Conservation (phyloP, 768 basidiomycete genomes). For the Lentinula sp. region DNA sequence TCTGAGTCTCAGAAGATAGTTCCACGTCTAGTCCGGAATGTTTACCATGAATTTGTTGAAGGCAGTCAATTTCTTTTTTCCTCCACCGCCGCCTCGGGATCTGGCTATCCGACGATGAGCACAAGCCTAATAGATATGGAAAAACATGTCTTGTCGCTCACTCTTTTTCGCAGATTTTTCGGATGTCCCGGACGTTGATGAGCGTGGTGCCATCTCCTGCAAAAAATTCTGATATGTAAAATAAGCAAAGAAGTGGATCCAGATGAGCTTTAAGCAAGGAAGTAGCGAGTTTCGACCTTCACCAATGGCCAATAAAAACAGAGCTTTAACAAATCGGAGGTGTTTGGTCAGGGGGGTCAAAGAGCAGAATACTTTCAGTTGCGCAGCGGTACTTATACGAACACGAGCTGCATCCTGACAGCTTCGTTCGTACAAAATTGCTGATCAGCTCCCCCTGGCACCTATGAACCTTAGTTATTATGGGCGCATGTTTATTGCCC, state of each 20-base stretch:
- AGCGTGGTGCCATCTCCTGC: slow-evolving; percentile 36
- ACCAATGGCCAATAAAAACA: not conserved
- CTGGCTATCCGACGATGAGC: slow-evolving; percentile 31
- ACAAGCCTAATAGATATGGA: slow-evolving; percentile 9
- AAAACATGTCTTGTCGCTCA: slow-evolving; percentile 24
- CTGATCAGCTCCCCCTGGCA: slow-evolving; percentile 9
- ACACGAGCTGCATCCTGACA: slow-evolving; percentile 36
- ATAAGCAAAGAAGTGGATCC: not conserved
- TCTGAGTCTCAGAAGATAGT: not conserved
- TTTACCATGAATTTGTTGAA: slow-evolving; percentile 73
- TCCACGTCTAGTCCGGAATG: not conserved
- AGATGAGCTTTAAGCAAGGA: not conserved
- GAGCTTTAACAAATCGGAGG: not conserved
- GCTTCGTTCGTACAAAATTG: slow-evolving; percentile 34
- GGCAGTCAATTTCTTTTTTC: slow-evolving; percentile 55
- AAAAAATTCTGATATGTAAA: not conserved
- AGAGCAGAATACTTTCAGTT: slow-evolving; percentile 11
- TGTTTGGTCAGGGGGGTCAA: slow-evolving; percentile 22
- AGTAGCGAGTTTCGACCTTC: not conserved
- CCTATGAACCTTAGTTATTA: not conserved
- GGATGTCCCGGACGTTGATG: slow-evolving; percentile 31
- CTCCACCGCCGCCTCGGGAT: slow-evolving; percentile 32
- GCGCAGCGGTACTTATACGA: slow-evolving; percentile 57
- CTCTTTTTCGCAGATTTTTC: slow-evolving; percentile 54
- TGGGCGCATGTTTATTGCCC: slow-evolving; percentile 9